Base-by-base conservation (phyloP, 2,329 filamentous ascomycete genomes). In the Aspergillus sp. region DNA sequence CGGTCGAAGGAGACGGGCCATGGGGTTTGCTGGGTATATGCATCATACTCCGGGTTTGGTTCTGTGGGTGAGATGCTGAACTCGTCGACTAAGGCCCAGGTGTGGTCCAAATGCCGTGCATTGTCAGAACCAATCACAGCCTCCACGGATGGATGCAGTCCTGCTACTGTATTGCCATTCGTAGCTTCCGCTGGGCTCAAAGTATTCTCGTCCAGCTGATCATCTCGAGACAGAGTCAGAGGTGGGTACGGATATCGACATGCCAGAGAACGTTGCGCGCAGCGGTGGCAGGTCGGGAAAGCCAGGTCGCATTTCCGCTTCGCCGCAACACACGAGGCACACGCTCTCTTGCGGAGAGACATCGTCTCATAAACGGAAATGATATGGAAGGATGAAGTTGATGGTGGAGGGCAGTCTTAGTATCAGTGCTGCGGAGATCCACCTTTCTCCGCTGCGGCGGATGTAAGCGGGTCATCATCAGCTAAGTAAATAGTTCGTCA, bases 231-330 rank as follows among this genome's bases (percentile, higher is more conserved):
- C 14, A 8, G 11, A 14, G 17, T 33, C 11, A 32, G 33, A 46
- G 30, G 49, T n/a, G 50, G 50, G 19, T 51, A 51, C 13, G 50
- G 50, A 47, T 51, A 51, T 9, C n/a, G 43, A 24, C 50, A 51
- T 1, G 19, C 14, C 20, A 47, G 4, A n/a, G 26, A 43, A 13
- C 33, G 36, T 16, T 48, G 38, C n/a, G 44, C 11, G 24, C 50
- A 51, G 8, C 50, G 50, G 30, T 45, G 38, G 36, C 50, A 51
- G 14, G 16, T 35, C 14, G 50, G 50, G 6, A 33, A 14, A 8
- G 14, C 44, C 11, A 35, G n/a, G n/a, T 48, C 45, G 17, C 50
- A 51, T 4, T 45, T 45, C 6, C 50, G 44, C 13, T 51, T 51
- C 4, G 50, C 45, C 9, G 26, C 19, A n/a, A 51, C 50, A 11